These are phyloP conservation scores for Tulasnella sp. DNA, from an alignment of 768 basidiomycete genomes.

Conservation along the genomic window DNA sequence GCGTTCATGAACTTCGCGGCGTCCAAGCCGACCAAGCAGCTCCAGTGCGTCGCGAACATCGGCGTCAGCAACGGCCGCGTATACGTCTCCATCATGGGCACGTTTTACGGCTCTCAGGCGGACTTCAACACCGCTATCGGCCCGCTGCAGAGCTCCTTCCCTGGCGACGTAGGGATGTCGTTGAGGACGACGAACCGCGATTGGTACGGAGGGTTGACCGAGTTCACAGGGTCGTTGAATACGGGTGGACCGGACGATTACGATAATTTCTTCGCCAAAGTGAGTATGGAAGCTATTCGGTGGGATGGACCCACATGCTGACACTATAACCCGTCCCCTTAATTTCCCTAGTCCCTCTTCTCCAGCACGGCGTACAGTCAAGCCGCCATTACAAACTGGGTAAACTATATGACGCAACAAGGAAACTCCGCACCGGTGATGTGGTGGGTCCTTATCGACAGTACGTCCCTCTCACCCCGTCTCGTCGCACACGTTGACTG, in stretches of 20 bases:
- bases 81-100: slow-evolving; percentile 33
- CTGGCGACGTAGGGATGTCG: neutral
- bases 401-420: slow-evolving; percentile 13
- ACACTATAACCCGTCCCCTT: neutral
- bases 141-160: slow-evolving; percentile 25
- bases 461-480: neutral
- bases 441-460: slow-evolving; percentile 24
- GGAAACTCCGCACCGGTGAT: neutral
- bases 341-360: neutral
- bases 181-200: neutral
- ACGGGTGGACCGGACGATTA: slow-evolving; percentile 4
- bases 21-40: slow-evolving; percentile 35
- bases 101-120: slow-evolving; percentile 36
- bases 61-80: slow-evolving; percentile 11
- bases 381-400: slow-evolving; percentile 1
- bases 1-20: slow-evolving; percentile 36
- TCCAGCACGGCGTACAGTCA: neutral
- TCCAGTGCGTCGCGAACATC: slow-evolving; percentile 25
- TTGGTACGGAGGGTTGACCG: neutral
- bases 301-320: neutral
- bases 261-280: slow-evolving; percentile 39
- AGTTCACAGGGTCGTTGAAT: neutral
- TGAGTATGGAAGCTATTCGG: neutral
- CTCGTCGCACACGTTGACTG: too few relatives aligned
- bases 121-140: slow-evolving; percentile 33